Base-by-base conservation (phyloP, 768 basidiomycete species). In the Sutorius australiensis region DNA sequence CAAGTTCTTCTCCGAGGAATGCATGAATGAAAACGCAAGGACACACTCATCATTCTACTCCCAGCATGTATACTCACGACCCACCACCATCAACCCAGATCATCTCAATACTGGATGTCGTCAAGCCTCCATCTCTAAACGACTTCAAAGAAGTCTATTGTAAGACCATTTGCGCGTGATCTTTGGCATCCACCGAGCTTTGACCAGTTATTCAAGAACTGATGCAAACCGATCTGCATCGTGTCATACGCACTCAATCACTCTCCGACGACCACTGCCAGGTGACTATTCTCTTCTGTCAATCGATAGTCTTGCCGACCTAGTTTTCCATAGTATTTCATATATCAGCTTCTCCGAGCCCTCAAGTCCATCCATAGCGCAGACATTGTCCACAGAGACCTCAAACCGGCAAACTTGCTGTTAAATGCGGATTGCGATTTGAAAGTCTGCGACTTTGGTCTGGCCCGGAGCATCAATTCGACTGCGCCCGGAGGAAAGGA, bases 341-440 rank as follows among this genome's bases (percentile, higher is more conserved):
- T 89, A 48, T 92, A 90, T 64, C 88, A 93, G 71, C 88, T 87
- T 3, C 81, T 93, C 39, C 81, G 90, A 36, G 92, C 87, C 38
- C 80, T 95, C 63, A 94, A 94, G 70, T 89, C 92, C 14, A 84
- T 95, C 46, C 92, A 94, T 71, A 86, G 84, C 46, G 90, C 92
- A 32, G 87, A 87, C 65, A 87, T 94, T 59, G 80, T 86, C 38
- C 86, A 86, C 67, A 77, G 85, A 44, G 86, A 87, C 67, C 75
- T 88, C 46, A 95, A 94, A 62, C 93, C 92, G 5, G 89, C 90
- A 36, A 95, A 95, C 63, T 75, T 94, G 3, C 77, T 95, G 9
- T 76, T 95, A 48, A 95, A 95, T 70, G 87, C 88, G 49, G 93
- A 91, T 62, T 92, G 92, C 66, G 91, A 92, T 69, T 78, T 93